Evolutionary conservation across 1,284 basidiomycete species (phyloP).

Genomic region (Cryptococcus depauperatus): DNA sequence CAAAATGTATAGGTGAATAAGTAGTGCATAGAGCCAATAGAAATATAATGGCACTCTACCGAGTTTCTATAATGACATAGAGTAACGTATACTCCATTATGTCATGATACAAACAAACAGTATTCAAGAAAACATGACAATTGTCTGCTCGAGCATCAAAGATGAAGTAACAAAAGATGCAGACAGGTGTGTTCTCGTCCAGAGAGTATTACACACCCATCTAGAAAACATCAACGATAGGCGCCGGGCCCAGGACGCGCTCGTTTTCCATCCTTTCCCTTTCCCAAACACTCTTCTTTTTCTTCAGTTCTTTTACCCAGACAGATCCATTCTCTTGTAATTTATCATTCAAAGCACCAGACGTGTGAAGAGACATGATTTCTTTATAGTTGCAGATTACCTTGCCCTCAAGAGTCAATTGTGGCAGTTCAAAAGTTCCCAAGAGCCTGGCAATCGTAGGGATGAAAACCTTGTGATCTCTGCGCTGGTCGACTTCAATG

Average conservation of each 20-base stretch:
- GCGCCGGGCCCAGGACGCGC: conserved; percentile 24
- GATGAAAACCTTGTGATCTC: conserved; percentile 49
- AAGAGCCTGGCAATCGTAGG: conserved; percentile 56
- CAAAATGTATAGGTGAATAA: too few species aligned
- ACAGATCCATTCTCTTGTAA: conserved; percentile 56
- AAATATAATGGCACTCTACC: too few species aligned
- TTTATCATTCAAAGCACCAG: conserved; percentile 49
- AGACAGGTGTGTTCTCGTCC: conserved; percentile 23
- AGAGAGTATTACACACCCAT: neutral
- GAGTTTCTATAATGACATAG: too few species aligned
- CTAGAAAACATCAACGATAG: conserved; percentile 19
- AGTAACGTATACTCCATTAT: too few species aligned
- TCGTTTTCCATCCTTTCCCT: conserved; percentile 30
- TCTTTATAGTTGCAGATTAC: conserved; percentile 54
- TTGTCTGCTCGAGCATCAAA: neutral
- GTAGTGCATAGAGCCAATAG: too few species aligned
- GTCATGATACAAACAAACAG: too few species aligned
- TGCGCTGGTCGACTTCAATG: conserved; percentile 64
- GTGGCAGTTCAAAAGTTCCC: conserved; percentile 53
- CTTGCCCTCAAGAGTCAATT: conserved; percentile 62
- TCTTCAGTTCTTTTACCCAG: conserved; percentile 43
- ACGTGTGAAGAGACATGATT: conserved; percentile 51
- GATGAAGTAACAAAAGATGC: neutral
- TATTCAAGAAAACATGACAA: too few species aligned
- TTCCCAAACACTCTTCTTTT: conserved; percentile 49